Evolutionary conservation across 805 yeast genomes (phyloP), one percentile per base, ranked within the genome.

Genomic region (Komagataella phaffii): DNA sequence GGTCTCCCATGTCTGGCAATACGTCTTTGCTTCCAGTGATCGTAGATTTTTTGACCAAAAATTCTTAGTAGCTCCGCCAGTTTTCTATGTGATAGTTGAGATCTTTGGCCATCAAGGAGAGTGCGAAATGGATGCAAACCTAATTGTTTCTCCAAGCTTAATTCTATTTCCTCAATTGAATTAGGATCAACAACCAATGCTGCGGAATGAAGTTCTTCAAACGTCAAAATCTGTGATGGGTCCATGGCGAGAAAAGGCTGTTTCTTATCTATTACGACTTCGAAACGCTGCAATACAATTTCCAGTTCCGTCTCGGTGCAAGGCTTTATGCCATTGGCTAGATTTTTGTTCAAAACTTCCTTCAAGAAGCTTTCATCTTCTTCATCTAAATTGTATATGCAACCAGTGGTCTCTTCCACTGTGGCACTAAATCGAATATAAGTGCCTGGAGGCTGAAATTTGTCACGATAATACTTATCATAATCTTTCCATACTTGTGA

Each of bases 321-420:
- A 24, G 61, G 59, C 2, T 58, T 50, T 3, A 55, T 48, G 8
- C 56, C 53, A 23, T 63, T 61, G 10, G 69, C 68, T 46, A 65
- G 60, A 7, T 67, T 60, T 17, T 57, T 56, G 51, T 76, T 74
- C 51, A 75, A 58, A 30, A 30, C 40, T 10, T 70, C 62, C 2
- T 60, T 64, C 49, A 88, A 66, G 60, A 84, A 91, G 53, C 65
- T 78, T 40, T 81, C 95, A 66, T 93, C 99, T 6, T 59, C 74
- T 64, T 91, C 98, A 67, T 93, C 98, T 85, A 93, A 80, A 66
- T 83, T 83, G 67, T 90, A 93, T 17, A 81, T 81, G 48, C 85
- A 80, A 1, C 97, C 96, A 17, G 81, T 74, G 19, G 95, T 86
- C 63, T 93, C 98, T 61, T 93, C 98, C n/a, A 91, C 93, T 0